Conservation (phyloP, 345 rosid genomes). For the Gossypium herbaceum region DNA sequence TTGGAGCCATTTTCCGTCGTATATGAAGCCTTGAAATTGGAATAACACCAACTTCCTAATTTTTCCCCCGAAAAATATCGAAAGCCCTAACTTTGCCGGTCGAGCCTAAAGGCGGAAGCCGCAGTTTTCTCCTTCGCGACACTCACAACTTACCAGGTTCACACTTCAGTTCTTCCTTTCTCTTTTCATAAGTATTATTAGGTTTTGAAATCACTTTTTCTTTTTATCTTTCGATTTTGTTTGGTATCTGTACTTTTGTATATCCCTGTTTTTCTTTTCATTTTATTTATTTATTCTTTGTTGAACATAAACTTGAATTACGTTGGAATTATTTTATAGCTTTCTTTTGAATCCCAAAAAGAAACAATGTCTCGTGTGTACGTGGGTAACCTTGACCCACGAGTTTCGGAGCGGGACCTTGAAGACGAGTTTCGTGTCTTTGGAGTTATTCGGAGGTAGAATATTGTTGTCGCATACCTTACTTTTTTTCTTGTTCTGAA, state of each 20-base stretch:
- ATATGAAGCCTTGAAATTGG: not conserved
- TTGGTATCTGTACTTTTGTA: not conserved
- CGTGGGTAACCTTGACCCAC: constrained; percentile 72
- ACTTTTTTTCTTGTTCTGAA: not conserved
- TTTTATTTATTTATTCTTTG: not conserved
- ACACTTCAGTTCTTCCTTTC: not conserved
- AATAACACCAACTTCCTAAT: not conserved
- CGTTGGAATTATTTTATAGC: constrained; percentile 20
- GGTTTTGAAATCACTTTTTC: not conserved
- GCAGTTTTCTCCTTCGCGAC: constrained; percentile 7
- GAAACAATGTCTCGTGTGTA: constrained; percentile 65
- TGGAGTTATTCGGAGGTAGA: constrained; percentile 63
- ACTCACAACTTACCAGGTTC: constrained; percentile 9
- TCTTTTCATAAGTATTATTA: not conserved
- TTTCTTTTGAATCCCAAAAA: not conserved
- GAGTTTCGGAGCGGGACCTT: constrained; percentile 70
- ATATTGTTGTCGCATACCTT: not conserved
- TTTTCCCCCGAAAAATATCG: not conserved
- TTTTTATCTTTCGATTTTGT: not conserved
- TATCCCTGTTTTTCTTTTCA: not conserved
- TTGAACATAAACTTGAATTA: constrained; percentile 3
- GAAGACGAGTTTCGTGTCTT: constrained; percentile 67
- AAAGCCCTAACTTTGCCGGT: not conserved
- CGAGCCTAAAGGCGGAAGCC: not conserved
- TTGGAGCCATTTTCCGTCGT: not conserved